Conservation (phyloP, 352 stramenopile genomes). For the Pythium monospermum region DNA sequence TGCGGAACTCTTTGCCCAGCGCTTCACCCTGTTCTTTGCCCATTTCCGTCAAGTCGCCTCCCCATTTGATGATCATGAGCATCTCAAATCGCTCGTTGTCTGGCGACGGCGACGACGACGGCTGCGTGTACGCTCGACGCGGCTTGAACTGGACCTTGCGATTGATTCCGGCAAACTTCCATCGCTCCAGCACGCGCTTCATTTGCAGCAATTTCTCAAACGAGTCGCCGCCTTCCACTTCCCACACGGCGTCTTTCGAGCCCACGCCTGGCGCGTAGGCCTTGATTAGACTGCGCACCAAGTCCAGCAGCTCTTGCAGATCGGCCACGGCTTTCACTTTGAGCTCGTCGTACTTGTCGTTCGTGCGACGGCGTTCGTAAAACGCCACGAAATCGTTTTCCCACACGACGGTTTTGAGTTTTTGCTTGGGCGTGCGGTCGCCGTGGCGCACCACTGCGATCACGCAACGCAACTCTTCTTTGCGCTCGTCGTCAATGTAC, state of each 20-base stretch:
- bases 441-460: constrained; percentile 98
- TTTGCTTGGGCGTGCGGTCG: constrained; percentile 99
- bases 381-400: constrained; percentile 83
- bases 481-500: constrained; percentile 60
- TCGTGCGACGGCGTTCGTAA: constrained; percentile 61
- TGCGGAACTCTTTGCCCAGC: constrained; percentile 91
- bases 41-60: constrained; percentile 97
- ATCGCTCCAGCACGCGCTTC: constrained; percentile 95
- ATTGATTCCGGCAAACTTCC: constrained; percentile 97
- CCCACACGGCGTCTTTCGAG: constrained; percentile 82
- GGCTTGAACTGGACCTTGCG: constrained; percentile 93
- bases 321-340: constrained; percentile 81
- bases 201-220: constrained; percentile 94
- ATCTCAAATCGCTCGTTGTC: constrained; percentile 80
- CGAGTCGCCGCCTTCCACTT: constrained; percentile 78
- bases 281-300: constrained; percentile 79
- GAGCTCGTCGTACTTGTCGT: constrained; percentile 79
- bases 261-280: constrained; percentile 71
- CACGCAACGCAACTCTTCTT: constrained; percentile 98
- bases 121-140: constrained; percentile 50
- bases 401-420: constrained; percentile 93
- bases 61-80: constrained; percentile 99
- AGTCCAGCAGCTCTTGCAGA: constrained; percentile 75
- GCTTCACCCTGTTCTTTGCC: constrained; percentile 95
- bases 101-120: constrained; percentile 3